These are phyloP conservation scores for Nothomitra cinnamomea DNA, from an alignment of 2,329 filamentous ascomycete species.

Conservation along the genomic window DNA sequence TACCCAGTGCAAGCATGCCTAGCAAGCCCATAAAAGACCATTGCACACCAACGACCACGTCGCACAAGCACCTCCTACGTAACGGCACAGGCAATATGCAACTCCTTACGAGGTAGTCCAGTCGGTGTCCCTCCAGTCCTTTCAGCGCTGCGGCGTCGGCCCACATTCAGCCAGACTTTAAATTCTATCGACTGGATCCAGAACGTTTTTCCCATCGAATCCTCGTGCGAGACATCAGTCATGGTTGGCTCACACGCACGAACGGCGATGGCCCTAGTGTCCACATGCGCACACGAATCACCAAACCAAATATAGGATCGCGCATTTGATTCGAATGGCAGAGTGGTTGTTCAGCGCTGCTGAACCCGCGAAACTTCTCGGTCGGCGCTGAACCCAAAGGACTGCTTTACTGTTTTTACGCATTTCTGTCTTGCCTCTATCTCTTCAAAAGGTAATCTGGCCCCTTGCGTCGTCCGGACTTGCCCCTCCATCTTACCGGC, in stretches of 20 bases:
- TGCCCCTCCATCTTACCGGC: too few species aligned
- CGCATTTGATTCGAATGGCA: neutral
- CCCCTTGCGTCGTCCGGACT: too few species aligned
- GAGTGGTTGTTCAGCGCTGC: neutral
- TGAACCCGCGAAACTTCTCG: too few species aligned
- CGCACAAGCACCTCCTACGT: neutral
- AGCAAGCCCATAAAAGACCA: neutral
- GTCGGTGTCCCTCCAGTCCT: neutral
- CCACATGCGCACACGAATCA: too few species aligned
- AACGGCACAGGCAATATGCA: neutral
- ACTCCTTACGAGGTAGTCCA: neutral
- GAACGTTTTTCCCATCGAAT: neutral
- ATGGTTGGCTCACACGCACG: neutral
- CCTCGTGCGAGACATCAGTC: neutral
- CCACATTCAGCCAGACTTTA: neutral
- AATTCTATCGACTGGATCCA: neutral
- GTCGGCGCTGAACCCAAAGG: neutral
- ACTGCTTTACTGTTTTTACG: neutral
- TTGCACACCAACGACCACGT: neutral
- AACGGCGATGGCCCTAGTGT: too few species aligned
- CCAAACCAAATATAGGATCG: conserved; percentile 2
- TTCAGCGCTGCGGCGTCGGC: neutral
- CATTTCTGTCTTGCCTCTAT: neutral
- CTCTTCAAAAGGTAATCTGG: neutral
- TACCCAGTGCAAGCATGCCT: too few species aligned